Evolutionary conservation across 2,329 filamentous ascomycete species (phyloP).

Genomic region (Harringtonia aguacate): DNA sequence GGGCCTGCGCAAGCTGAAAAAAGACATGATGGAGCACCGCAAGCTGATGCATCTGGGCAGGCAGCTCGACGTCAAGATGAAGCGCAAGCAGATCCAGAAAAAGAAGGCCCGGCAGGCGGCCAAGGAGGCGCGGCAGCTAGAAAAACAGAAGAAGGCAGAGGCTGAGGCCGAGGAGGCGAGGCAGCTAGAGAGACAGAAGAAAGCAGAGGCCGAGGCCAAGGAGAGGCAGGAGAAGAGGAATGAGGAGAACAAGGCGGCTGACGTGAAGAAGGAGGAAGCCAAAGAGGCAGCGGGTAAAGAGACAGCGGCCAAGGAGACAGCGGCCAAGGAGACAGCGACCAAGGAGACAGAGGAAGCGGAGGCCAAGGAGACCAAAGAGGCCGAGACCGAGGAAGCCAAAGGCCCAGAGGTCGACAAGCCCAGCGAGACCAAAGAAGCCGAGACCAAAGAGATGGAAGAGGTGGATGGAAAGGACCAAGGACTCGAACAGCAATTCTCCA

Average conservation of each 20-base stretch:
- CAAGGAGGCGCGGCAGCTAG: conserved; percentile 9
- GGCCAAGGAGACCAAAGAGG: conserved; percentile 11
- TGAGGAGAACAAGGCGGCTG: conserved; percentile 17
- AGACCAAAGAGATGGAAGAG: too few species aligned
- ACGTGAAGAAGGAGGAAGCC: conserved; percentile 17
- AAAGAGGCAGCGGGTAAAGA: conserved; percentile 21
- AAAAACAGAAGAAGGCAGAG: conserved; percentile 18
- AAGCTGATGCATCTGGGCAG: conserved; percentile 25
- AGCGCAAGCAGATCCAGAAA: conserved; percentile 17
- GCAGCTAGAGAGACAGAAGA: conserved; percentile 21
- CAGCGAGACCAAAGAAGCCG: too few species aligned
- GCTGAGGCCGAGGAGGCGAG: conserved; percentile 19
- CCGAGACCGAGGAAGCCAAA: conserved; percentile 5
- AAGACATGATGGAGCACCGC: conserved; percentile 27
- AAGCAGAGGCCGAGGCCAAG: too few species aligned
- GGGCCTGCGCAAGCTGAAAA: conserved; percentile 33
- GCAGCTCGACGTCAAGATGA: conserved; percentile 14
- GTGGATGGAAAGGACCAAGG: too few species aligned
- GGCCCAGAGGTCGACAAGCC: background rate
- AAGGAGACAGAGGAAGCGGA: conserved; percentile 23
- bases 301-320: conserved; percentile 6
- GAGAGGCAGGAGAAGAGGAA: conserved; percentile 19
- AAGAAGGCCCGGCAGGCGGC: conserved; percentile 11
- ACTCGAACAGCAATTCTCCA: too few species aligned
- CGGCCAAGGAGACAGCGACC: conserved; percentile 6